Conservation (phyloP, 129 eudicot species). For the Erigeron canadensis region DNA sequence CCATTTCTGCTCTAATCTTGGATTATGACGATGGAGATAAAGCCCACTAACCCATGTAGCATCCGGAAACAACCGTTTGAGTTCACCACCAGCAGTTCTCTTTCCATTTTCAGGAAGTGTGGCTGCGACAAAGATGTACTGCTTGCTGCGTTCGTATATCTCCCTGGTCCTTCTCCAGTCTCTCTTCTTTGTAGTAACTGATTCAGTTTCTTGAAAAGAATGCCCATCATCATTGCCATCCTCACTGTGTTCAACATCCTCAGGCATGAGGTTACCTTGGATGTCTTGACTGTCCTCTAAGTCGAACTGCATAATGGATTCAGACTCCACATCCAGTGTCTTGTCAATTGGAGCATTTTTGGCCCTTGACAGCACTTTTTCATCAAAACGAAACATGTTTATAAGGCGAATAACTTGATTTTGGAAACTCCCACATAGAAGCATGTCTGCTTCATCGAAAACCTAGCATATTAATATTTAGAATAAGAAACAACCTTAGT, state of each 20-base stretch:
- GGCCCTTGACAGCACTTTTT: slow-evolving; percentile 71
- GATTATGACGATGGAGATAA: slow-evolving; percentile 93
- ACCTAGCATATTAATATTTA: slow-evolving; percentile 45
- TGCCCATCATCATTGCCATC: slow-evolving; percentile 28
- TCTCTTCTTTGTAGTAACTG: slow-evolving; percentile 35
- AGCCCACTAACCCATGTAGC: slow-evolving; percentile 93
- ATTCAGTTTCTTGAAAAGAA: slow-evolving; percentile 26
- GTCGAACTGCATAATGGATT: slow-evolving; percentile 32
- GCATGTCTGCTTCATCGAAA: slow-evolving; percentile 97
- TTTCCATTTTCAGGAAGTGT: slow-evolving; percentile 95
- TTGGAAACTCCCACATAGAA: slow-evolving; percentile 93
- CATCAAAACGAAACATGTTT: slow-evolving; percentile 94
- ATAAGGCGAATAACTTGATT: slow-evolving; percentile 96
- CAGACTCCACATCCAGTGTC: slow-evolving; percentile 31
- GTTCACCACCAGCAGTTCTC: slow-evolving; percentile 85
- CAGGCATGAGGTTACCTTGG: slow-evolving; percentile 23
- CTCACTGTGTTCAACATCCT: slow-evolving; percentile 39
- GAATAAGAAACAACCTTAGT: neutral
- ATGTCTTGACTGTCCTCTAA: slow-evolving; percentile 43
- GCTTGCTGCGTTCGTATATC: slow-evolving; percentile 77
- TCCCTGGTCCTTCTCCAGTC: slow-evolving; percentile 87
- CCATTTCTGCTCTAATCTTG: slow-evolving; percentile 97
- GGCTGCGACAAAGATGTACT: slow-evolving; percentile 92
- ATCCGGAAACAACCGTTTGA: slow-evolving; percentile 83
- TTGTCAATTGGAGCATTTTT: slow-evolving; percentile 36